Conservation (phyloP, 345 rosid genomes). For the Viola odorata region DNA sequence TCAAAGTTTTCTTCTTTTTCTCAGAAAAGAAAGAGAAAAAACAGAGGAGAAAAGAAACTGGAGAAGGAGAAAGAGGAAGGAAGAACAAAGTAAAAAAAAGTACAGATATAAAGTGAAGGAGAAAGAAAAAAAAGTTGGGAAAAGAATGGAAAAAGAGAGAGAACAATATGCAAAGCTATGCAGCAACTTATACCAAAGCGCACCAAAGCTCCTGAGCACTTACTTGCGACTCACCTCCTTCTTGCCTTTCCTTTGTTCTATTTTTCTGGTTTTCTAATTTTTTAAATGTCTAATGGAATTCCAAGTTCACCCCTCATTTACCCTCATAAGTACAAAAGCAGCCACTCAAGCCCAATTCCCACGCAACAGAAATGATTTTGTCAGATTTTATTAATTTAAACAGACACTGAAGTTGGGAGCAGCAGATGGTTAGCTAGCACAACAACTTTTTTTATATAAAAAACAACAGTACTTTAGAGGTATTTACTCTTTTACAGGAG, state of each 20-base stretch:
- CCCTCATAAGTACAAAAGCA: slow-evolving; percentile 13
- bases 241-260: slow-evolving; percentile 17
- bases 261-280: neutral
- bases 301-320: slow-evolving; percentile 11
- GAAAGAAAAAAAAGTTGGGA: slow-evolving; percentile 16
- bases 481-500: too few relatives aligned
- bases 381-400: too few relatives aligned
- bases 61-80: slow-evolving; percentile 9
- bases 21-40: neutral
- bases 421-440: too few relatives aligned
- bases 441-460: too few relatives aligned
- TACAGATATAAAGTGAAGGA: slow-evolving; percentile 45
- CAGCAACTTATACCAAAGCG: neutral
- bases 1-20: neutral
- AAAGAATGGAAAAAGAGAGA: slow-evolving; percentile 7
- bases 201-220: slow-evolving; percentile 13
- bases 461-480: too few relatives aligned
- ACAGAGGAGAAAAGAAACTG: neutral
- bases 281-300: neutral
- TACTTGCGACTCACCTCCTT: neutral
- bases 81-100: slow-evolving; percentile 39
- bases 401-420: too few relatives aligned
- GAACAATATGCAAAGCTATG: slow-evolving; percentile 37
- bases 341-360: slow-evolving; percentile 11
- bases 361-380: neutral